Conservation (phyloP, 768 basidiomycete genomes). For the Scleroderma citrinum region DNA sequence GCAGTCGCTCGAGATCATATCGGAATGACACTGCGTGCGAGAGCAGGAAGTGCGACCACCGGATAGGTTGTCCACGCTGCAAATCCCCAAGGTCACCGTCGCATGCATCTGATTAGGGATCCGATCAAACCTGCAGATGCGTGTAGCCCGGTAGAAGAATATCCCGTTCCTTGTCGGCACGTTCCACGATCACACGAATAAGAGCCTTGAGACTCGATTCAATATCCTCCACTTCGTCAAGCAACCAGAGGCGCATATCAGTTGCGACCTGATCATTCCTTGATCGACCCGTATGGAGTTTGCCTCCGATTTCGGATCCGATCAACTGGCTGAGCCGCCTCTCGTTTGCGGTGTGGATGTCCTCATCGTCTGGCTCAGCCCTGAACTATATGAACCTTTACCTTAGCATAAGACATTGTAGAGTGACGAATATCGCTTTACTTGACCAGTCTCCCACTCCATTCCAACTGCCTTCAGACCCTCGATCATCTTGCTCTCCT, state of each 20-base stretch:
- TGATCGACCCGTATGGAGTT: constrained; percentile 94
- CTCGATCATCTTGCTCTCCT: constrained; percentile 63
- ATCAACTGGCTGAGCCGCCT: constrained; percentile 90
- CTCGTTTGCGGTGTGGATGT: constrained; percentile 99
- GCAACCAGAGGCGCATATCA: constrained; percentile 95
- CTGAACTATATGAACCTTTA: constrained; percentile 49
- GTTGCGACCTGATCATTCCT: constrained; percentile 99
- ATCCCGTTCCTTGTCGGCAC: constrained; percentile 91
- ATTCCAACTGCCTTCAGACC: constrained; percentile 71
- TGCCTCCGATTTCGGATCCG: constrained; percentile 79
- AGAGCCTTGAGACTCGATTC: constrained; percentile 68
- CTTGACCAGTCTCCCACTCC: constrained; percentile 82
- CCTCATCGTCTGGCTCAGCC: constrained; percentile 85
- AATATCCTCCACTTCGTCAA: constrained; percentile 67
- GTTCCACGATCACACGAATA: constrained; percentile 82
- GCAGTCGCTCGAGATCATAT: constrained; percentile 81
- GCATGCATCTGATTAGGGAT: neutral
- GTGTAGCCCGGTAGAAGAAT: constrained; percentile 94
- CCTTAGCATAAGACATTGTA: neutral
- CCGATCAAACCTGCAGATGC: constrained; percentile 74
- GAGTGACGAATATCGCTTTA: constrained; percentile 28
- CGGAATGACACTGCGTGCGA: constrained; percentile 93
- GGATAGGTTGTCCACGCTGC: constrained; percentile 95
- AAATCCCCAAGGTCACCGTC: constrained; percentile 1
- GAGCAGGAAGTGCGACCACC: constrained; percentile 96